Evolutionary conservation across 805 yeast genomes (phyloP), one percentile per base, ranked within the genome.

Genomic region (Candida michaelii): DNA sequence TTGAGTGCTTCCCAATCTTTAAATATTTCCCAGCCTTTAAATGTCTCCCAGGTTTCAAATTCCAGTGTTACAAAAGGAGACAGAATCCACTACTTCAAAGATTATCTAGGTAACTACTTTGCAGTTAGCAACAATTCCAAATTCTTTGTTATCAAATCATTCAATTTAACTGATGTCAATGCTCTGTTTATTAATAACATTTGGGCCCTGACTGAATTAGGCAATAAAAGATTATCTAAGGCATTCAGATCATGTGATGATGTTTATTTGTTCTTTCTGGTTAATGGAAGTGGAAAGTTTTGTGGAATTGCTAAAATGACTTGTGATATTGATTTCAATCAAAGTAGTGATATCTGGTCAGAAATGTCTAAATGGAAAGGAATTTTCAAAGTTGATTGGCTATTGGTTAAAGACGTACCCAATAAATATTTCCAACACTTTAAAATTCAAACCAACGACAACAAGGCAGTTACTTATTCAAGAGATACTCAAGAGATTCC

Each of bases 401-500:
- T 74, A 10, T 50, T 67, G 18, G 63, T 74, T 6, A 74, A 75
- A 50, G 80, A 79, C 47, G 65, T 80, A 5, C 74, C 76, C 32
- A 79, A 79, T 51, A 63, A 59, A 30, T 53, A 53, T 39, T 68
- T 81, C 40, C 73, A 71, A 43, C 73, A 69, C 44, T 62, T 80
- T 40, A 58, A 62, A 40, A 64, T 76, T 5, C 67, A 73, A 3
- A 51, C 63, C 19, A 76, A 78, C 50, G 80, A 73, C 19, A 62
- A 62, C 44, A 67, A 70, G 52, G 76, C 82, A 1, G 79, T 81
- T 1, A 75, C 83, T 1, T 71, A 74, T 48, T 79, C 84, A 14
- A 71, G 85, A 50, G 85, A 81, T 51, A 77, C 84, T 0, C 84
- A 80, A 55, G 82, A 77, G 43, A 50, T 80, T 15, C 80, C 84